A percentile compares a stretch with the other conserved stretches of the same genome.
Evolutionary conservation across 2,329 filamentous ascomycete genomes (phyloP).

Genomic region (Tricladium varicosporioides): DNA sequence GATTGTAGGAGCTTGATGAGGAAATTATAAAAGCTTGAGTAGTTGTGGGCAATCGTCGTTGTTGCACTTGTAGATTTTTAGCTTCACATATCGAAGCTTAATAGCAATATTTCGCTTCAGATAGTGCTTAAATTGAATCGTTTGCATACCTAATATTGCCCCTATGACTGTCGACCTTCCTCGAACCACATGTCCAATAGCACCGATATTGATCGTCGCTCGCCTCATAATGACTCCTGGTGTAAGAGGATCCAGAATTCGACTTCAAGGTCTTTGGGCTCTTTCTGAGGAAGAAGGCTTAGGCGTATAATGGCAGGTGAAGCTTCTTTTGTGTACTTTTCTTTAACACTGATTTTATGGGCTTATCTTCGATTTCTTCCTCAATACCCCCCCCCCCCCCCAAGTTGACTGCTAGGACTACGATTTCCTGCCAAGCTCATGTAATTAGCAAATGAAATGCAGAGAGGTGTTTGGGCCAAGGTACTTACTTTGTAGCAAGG

Average conservation of each 20-base stretch:
- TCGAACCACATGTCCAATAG: conserved; percentile 98
- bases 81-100: conserved; percentile 99
- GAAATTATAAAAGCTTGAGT: neutral
- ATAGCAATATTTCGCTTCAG: conserved; percentile 99
- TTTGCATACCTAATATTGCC: conserved; percentile 98
- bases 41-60: conserved; percentile 87
- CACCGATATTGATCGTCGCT: conserved; percentile 98
- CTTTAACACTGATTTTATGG: conserved; percentile 83
- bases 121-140: conserved; percentile 99
- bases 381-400: too few relatives aligned
- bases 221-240: conserved; percentile 97
- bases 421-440: too few relatives aligned
- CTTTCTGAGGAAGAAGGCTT: conserved; percentile 82
- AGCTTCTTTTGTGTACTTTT: conserved; percentile 59
- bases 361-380: conserved; percentile 58
- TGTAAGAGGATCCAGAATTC: conserved; percentile 78
- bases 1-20: neutral
- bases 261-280: conserved; percentile 85
- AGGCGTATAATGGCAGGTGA: conserved; percentile 59
- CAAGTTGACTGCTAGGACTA: too few relatives aligned
- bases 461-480: too few relatives aligned
- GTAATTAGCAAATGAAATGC: too few relatives aligned
- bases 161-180: conserved; percentile 99
- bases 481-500: too few relatives aligned
- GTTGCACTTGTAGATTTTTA: conserved; percentile 99